These are phyloP conservation scores for Sphenostylis stenocarpa DNA, from an alignment of 306 rosid species.

Conservation along the genomic window DNA sequence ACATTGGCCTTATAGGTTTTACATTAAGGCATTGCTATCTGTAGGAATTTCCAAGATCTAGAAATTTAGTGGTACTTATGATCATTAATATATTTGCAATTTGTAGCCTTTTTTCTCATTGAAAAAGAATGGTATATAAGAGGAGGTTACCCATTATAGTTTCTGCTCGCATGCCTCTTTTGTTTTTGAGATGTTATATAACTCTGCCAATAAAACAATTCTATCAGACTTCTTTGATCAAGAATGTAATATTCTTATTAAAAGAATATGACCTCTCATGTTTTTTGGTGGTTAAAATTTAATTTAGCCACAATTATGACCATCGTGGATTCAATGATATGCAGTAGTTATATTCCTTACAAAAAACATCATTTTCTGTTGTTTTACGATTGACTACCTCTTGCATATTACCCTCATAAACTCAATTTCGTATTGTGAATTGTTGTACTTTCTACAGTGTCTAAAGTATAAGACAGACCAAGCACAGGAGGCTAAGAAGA, in stretches of 20 bases:
- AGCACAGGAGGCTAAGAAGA: conserved; percentile 88
- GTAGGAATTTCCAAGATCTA: background rate
- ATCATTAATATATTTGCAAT: background rate
- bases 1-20: background rate
- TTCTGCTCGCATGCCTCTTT: background rate
- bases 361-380: background rate
- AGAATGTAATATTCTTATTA: background rate
- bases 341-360: background rate
- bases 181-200: conserved; percentile 8
- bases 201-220: background rate
- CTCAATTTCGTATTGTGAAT: conserved; percentile 14
- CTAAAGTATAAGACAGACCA: conserved; percentile 88
- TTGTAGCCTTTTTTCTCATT: background rate
- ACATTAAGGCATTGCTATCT: background rate
- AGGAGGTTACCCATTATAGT: background rate
- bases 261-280: too few species aligned
- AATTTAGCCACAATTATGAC: background rate
- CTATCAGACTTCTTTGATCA: background rate
- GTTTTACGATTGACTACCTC: background rate
- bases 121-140: background rate
- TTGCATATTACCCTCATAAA: background rate
- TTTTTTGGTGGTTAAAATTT: background rate
- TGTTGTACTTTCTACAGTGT: conserved; percentile 50
- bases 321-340: background rate
- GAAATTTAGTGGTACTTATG: conserved; percentile 8